Evolutionary conservation across 495 filamentous ascomycete species (phyloP).

Genomic region (Lepidopterella palustris): DNA sequence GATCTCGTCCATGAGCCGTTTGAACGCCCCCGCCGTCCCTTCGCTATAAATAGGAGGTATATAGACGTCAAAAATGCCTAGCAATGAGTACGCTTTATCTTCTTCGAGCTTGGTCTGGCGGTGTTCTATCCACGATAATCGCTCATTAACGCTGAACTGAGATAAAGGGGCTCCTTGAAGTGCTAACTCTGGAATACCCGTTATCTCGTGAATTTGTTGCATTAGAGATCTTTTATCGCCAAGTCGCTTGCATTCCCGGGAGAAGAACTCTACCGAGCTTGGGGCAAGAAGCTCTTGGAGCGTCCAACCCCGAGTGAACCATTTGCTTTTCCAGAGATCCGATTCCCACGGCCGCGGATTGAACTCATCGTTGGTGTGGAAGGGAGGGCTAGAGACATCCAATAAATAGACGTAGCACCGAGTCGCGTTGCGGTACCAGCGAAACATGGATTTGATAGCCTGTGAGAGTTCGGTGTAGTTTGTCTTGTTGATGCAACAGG

Average conservation of each 20-base stretch:
- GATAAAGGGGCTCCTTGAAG: slow-evolving; percentile 10
- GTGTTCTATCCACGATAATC: slow-evolving; percentile 5
- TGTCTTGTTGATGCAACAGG: slow-evolving; percentile 12
- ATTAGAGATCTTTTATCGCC: slow-evolving; percentile 7
- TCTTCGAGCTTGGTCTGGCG: slow-evolving; percentile 2
- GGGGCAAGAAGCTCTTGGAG: background rate
- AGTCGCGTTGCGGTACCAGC: slow-evolving; percentile 5
- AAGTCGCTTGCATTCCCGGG: background rate
- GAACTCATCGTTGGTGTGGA: background rate
- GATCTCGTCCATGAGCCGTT: background rate
- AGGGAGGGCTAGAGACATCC: slow-evolving; percentile 1
- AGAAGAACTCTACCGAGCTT: background rate
- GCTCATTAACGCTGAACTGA: slow-evolving; percentile 7
- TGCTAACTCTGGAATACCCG: background rate
- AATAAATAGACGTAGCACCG: slow-evolving; percentile 8
- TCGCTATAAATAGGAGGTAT: slow-evolving; percentile 6
- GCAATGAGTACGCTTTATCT: slow-evolving; percentile 5
- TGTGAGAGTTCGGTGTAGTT: slow-evolving; percentile 3
- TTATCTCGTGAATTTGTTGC: background rate
- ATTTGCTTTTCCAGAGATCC: background rate
- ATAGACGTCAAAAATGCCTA: slow-evolving; percentile 2
- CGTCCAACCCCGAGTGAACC: no score
- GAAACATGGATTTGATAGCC: slow-evolving; percentile 19
- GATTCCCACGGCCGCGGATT: slow-evolving; percentile 2
- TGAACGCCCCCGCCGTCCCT: background rate